Evolutionary conservation across 192 early-diverging fungal genomes (phyloP), one percentile per base, ranked within the genome.

Genomic region (Piromyces sp.): DNA sequence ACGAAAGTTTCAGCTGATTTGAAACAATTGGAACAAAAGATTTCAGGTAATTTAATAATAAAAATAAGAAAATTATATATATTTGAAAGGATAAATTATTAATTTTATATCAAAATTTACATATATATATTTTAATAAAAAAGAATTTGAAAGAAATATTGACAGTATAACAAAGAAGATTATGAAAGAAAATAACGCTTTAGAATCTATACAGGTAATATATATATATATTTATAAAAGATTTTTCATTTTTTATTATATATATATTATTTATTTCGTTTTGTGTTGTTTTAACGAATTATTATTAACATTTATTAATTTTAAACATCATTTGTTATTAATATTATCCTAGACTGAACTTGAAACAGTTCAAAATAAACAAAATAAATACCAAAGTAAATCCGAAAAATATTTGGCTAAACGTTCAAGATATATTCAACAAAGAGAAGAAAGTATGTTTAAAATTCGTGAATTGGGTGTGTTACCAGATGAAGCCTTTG

Each of bases 381-480:
- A 68, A 68, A 68, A 68, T 68, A 68, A 68, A n/a, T 68, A 68
- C n/a, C 51, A 68, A 68, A 68, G 51, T 68, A 68, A 68, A 68
- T 68, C 51, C 11, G 51, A 68, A 68, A 68, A 68, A 68, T 68
- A 68, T 68, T 68, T 68, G 6, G 51, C 51, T 22, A 68, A 68
- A 68, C 51, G 51, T 68, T 68, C 51, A 9, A 68, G 51, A 68
- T 68, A 68, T 68, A 68, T 94, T 58, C 90, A 94, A 80, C 93
- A 93, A 85, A 98, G 97, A 86, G 95, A 96, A 80, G 94, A 95
- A 84, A 93, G 92, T 84, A 90, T 87, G 78, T 87, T 91, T 80
- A 95, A 94, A 82, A 95, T 98, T 83, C 94, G 97, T 37, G 96
- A 99, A 28, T 89, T 99, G 15, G 97, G 97, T 82, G 95, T 97